phyloP scores from a whole-genome alignment of 1,139 yeast species.

The Torulaspora pretoriensis region DNA sequence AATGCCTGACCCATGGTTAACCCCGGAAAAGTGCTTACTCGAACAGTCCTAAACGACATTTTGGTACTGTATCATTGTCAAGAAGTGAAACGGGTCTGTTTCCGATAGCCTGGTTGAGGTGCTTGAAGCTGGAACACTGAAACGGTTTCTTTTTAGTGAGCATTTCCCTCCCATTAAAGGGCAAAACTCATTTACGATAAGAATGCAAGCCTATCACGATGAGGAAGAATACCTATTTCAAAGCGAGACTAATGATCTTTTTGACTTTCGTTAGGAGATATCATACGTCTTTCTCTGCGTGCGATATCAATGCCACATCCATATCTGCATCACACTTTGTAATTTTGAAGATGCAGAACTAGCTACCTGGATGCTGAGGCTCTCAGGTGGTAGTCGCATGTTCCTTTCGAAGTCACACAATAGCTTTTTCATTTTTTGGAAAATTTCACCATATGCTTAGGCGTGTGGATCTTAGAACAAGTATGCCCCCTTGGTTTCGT shows the following conservation, averaged over 20 bases:
- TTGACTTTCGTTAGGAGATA: conserved; percentile 1
- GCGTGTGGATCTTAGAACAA: not conserved
- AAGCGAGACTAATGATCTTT: not conserved
- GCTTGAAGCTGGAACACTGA: not conserved
- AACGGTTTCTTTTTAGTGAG: conserved; percentile 16
- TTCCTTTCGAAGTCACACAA: conserved; percentile 1
- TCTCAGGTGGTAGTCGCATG: conserved; percentile 5
- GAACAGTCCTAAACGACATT: not conserved
- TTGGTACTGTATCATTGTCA: not conserved
- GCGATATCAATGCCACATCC: conserved; percentile 5
- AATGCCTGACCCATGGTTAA: conserved; percentile 13
- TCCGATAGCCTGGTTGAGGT: not conserved
- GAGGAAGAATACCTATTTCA: not conserved
- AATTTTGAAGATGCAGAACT: conserved; percentile 7
- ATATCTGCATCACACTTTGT: conserved; percentile 5
- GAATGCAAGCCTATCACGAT: not conserved
- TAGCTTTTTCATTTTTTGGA: conserved; percentile 6
- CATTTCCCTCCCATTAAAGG: conserved; percentile 14
- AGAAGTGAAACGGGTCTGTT: not conserved
- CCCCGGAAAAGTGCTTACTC: conserved; percentile 8
- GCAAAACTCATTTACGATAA: conserved; percentile 16
- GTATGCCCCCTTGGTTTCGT: not conserved
- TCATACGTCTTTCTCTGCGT: not conserved
- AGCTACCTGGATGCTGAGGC: not conserved
- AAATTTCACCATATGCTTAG: conserved; percentile 4